Percentiles rank a stretch among this genome's conserved stretches.
Evolutionary conservation across 2,329 filamentous ascomycete species (phyloP).

Genomic region (Calycina herbarum): DNA sequence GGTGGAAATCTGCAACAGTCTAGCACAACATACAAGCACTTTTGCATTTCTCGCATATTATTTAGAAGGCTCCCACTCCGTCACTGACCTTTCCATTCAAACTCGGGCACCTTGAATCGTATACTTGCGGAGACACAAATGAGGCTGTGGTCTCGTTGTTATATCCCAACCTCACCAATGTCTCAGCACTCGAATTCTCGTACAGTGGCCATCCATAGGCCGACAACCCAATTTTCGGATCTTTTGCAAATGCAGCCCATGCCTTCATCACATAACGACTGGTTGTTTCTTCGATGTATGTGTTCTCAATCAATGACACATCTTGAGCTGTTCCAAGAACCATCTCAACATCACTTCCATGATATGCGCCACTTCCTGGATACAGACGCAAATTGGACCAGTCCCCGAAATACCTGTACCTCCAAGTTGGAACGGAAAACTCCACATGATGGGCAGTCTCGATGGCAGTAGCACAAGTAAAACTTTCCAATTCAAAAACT

Average conservation of each 20-base stretch:
- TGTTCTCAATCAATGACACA: slow-evolving; percentile 29
- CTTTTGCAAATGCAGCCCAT: slow-evolving; percentile 38
- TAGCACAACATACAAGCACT: too few species aligned
- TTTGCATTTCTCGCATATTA: background rate
- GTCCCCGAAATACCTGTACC: slow-evolving; percentile 38
- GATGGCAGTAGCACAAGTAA: slow-evolving; percentile 36
- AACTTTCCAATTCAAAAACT: slow-evolving; percentile 26
- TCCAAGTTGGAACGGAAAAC: slow-evolving; percentile 33
- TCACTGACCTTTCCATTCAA: background rate
- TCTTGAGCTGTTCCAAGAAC: slow-evolving; percentile 33
- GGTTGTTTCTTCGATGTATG: slow-evolving; percentile 12
- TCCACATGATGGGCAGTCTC: slow-evolving; percentile 20
- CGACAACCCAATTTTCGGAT: slow-evolving; percentile 36
- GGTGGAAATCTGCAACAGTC: too few species aligned
- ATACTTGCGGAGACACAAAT: background rate
- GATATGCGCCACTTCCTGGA: slow-evolving; percentile 34
- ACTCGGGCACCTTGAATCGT: background rate
- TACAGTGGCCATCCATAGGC: slow-evolving; percentile 24
- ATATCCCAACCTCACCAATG: background rate
- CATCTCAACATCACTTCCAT: slow-evolving; percentile 34
- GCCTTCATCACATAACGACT: slow-evolving; percentile 32
- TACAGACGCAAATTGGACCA: slow-evolving; percentile 34
- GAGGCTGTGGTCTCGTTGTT: slow-evolving; percentile 8
- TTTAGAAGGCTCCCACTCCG: background rate
- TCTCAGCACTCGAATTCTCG: background rate